Percentiles rank a stretch among this genome's conserved stretches.
phyloP scores from a whole-genome alignment of 345 rosid genomes.

The Eucalyptus virginea region DNA sequence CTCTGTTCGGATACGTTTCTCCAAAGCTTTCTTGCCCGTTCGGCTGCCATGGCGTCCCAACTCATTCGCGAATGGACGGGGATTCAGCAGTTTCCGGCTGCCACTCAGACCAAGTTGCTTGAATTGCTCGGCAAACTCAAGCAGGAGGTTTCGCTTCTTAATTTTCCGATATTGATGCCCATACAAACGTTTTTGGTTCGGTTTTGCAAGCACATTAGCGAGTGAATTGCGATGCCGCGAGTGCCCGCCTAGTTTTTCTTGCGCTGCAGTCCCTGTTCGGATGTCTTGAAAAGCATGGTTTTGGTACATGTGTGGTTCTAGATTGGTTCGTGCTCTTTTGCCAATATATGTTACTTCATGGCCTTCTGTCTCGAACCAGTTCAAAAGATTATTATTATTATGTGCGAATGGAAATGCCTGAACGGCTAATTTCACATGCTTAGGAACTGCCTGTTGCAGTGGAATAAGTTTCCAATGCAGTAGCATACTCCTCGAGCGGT shows the following conservation, averaged over 20 bases:
- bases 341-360: neutral
- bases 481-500: neutral
- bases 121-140: slow-evolving; percentile 63
- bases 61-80: slow-evolving; percentile 68
- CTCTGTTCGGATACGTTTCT: neutral
- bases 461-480: neutral
- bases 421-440: neutral
- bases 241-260: neutral
- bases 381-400: neutral
- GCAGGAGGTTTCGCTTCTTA: slow-evolving; percentile 41
- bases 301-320: neutral
- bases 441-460: neutral
- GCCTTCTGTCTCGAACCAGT: neutral
- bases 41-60: slow-evolving; percentile 16
- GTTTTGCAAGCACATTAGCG: neutral
- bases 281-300: neutral
- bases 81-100: slow-evolving; percentile 72
- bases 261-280: neutral
- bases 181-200: neutral
- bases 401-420: neutral
- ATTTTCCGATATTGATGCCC: neutral
- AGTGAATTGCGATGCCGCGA: neutral
- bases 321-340: neutral
- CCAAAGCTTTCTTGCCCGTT: neutral
- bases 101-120: slow-evolving; percentile 60